phyloP scores from a whole-genome alignment of 2,329 filamentous ascomycete genomes.

The Escovopsis sp. region DNA sequence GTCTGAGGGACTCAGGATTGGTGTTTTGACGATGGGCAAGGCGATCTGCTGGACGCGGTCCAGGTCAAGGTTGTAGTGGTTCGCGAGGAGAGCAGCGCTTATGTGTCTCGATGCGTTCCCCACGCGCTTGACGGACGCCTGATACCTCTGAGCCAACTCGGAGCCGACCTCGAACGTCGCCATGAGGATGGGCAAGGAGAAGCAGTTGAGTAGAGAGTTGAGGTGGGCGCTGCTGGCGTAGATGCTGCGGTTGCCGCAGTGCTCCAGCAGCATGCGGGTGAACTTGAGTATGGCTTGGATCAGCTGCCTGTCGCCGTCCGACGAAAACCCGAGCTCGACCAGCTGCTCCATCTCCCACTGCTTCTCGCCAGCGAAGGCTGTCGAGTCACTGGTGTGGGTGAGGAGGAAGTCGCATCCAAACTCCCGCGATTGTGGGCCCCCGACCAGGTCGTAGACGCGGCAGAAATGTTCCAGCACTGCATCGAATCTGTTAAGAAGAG shows the following conservation, averaged over 20 bases:
- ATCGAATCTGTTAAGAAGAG: slow-evolving; percentile 85
- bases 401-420: slow-evolving; percentile 54
- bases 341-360: slow-evolving; percentile 32
- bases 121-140: slow-evolving; percentile 69
- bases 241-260: slow-evolving; percentile 91
- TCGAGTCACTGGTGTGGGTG: slow-evolving; percentile 36
- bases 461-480: slow-evolving; percentile 70
- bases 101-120: slow-evolving; percentile 49
- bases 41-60: slow-evolving; percentile 78
- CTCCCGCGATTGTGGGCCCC: slow-evolving; percentile 64
- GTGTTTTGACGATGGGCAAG: slow-evolving; percentile 63
- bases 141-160: slow-evolving; percentile 81
- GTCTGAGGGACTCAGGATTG: slow-evolving; percentile 36
- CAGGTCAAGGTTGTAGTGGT: slow-evolving; percentile 67
- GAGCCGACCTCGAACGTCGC: slow-evolving; percentile 66
- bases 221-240: slow-evolving; percentile 88
- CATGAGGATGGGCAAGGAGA: slow-evolving; percentile 63
- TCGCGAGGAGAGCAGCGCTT: slow-evolving; percentile 58
- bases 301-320: slow-evolving; percentile 67
- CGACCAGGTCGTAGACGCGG: slow-evolving; percentile 61
- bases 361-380: slow-evolving; percentile 30
- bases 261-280: slow-evolving; percentile 74
- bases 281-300: slow-evolving; percentile 71
- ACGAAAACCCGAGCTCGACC: slow-evolving; percentile 43
- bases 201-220: slow-evolving; percentile 78